Base-by-base conservation (phyloP, 129 eudicot species). In the Tanacetum coccineum region DNA sequence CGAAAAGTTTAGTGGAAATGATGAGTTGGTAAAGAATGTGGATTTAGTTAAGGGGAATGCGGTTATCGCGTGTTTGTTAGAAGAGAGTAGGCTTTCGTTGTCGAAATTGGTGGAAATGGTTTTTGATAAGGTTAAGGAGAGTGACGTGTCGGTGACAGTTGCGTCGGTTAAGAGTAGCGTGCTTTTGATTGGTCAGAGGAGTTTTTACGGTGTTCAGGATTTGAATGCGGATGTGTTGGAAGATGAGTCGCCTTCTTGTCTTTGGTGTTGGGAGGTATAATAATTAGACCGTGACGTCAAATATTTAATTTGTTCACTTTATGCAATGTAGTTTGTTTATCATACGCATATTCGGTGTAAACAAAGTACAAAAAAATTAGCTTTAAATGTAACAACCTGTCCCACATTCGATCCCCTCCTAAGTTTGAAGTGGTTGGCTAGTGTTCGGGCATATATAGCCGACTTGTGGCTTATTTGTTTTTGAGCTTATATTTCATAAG, bases 231-330 rank as follows among this genome's bases (percentile, higher is more conserved):
- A 94, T 84, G 86, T 94, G 58, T 70, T 89, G 80, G 97, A 94
- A 77, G 99, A 94, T 61, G 99, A 94, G 39, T 40, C 86, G 5
- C 77, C 75, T 64, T 79, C 82, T 45, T 83, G 88, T 50, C 95
- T 89, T 55, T 89, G 99, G 99, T 89, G 95, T 19, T 89, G 99
- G 99, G 99, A 94, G 99, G 99, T 94, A 76, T 62, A 69, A 22
- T 45, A 13, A 0, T 62, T 9, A 32, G 39, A 32, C 8, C 0
- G 7, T 36, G 40, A 36, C 9, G 9, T 36, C 0, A 6, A 6
- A 2, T 8, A 36, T 36, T 36, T 36, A 7, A 8, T 12, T 25
- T 14, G 15, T 0, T 32, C 15, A 59, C 1, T 47, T 6, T 2
- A 54, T 15, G 17, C 21, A 15, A 19, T 15, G 59, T 54, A 22